These are phyloP conservation scores for Meyerozyma smithsonii DNA, from an alignment of 1,139 yeast genomes.

Conservation along the genomic window DNA sequence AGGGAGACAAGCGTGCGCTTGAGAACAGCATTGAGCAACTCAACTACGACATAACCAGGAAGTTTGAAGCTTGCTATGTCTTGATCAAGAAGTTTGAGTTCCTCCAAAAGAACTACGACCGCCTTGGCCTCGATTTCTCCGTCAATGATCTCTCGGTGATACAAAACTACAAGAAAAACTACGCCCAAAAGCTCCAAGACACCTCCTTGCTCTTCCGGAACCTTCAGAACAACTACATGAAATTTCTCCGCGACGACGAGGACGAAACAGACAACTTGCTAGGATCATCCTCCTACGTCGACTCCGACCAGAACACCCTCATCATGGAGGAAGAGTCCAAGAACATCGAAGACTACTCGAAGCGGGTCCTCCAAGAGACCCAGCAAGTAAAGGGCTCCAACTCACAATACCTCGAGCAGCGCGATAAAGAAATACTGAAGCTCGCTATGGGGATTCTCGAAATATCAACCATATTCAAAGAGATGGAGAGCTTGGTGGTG, in stretches of 20 bases:
- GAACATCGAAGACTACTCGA: conserved; percentile 39
- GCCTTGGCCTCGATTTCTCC: conserved; percentile 31
- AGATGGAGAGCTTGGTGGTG: conserved; percentile 84
- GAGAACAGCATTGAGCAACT: conserved; percentile 69
- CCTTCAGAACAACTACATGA: conserved; percentile 83
- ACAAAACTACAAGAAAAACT: conserved; percentile 73
- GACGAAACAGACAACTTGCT: conserved; percentile 34
- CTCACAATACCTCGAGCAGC: conserved; percentile 51
- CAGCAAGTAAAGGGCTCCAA: conserved; percentile 27
- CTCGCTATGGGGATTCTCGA: conserved; percentile 93
- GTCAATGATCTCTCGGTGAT: conserved; percentile 59
- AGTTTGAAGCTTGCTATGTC: conserved; percentile 72
- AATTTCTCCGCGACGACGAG: conserved; percentile 68
- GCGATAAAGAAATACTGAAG: conserved; percentile 85
- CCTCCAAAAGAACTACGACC: conserved; percentile 35
- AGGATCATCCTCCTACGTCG: conserved; percentile 8
- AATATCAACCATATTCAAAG: conserved; percentile 87
- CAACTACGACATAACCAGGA: conserved; percentile 67
- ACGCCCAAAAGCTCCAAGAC: conserved; percentile 82
- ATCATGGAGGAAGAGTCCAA: conserved; percentile 40
- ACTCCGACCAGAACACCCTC: conserved; percentile 15
- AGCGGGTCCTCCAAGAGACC: conserved; percentile 38
- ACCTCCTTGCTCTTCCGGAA: conserved; percentile 74
- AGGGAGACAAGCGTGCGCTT: conserved; percentile 69
- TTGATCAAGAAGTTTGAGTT: conserved; percentile 65